Percentiles rank a stretch among this genome's conserved stretches.
phyloP scores from a whole-genome alignment of 805 yeast species.

The Torulaspora quercuum region DNA sequence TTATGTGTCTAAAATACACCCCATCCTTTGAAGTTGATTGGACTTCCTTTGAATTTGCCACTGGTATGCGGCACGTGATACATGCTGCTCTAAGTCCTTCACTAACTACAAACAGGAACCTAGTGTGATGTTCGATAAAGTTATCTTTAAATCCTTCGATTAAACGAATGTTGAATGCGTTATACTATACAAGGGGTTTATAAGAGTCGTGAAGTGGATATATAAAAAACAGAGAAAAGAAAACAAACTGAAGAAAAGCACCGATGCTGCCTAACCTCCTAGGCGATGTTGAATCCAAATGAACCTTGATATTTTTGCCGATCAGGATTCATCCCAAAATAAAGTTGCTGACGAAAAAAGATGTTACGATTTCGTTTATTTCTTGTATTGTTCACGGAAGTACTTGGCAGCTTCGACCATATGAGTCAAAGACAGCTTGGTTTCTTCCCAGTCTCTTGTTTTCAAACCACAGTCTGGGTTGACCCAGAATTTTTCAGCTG shows the following conservation, averaged over 20 bases:
- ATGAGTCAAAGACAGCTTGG: slow-evolving; percentile 89
- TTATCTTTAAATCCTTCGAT: no score
- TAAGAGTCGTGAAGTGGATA: slow-evolving; percentile 4
- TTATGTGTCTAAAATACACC: no score
- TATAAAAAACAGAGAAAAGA: slow-evolving; percentile 16
- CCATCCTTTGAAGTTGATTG: no score
- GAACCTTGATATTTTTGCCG: slow-evolving; percentile 10
- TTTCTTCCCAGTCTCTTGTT: slow-evolving; percentile 99
- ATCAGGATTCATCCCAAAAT: background rate
- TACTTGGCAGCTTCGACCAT: slow-evolving; percentile 99
- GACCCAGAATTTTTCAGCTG: slow-evolving; percentile 98
- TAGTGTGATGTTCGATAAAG: no score
- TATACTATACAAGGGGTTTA: slow-evolving; percentile 26
- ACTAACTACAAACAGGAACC: no score
- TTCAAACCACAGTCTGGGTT: slow-evolving; percentile 99
- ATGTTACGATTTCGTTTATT: slow-evolving; percentile 14
- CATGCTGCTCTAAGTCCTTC: no score
- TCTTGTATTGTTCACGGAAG: slow-evolving; percentile 64
- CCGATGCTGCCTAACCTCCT: no score
- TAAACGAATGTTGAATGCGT: slow-evolving; percentile 41
- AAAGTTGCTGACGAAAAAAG: slow-evolving; percentile 9
- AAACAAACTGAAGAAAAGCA: slow-evolving; percentile 23
- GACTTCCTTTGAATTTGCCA: slow-evolving; percentile 10
- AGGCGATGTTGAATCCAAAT: slow-evolving; percentile 34
- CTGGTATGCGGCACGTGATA: slow-evolving; percentile 13